phyloP scores from a whole-genome alignment of 2,329 filamentous ascomycete species.

The Verticillium klebahnii region DNA sequence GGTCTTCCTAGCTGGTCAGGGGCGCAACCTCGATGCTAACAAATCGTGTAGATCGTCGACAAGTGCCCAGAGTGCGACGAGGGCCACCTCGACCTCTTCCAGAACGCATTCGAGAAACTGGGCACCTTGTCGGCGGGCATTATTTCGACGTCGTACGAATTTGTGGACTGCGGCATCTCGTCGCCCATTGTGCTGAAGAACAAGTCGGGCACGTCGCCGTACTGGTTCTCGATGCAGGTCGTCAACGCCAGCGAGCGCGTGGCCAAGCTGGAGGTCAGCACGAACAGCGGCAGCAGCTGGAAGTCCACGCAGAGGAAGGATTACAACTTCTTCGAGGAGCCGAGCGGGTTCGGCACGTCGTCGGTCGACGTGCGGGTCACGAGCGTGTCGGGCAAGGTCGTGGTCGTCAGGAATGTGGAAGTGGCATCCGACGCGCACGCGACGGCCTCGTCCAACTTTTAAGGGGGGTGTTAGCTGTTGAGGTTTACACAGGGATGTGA shows the following conservation, averaged over 20 bases:
- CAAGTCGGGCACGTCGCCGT: constrained; percentile 37
- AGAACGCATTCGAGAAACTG: constrained; percentile 33
- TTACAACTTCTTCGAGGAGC: constrained; percentile 61
- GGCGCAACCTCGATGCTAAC: constrained; percentile 1
- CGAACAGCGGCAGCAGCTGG: constrained; percentile 56
- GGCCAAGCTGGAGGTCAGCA: constrained; percentile 54
- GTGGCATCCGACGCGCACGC: constrained; percentile 27
- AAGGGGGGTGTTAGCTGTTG: constrained; percentile 7
- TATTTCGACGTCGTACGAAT: constrained; percentile 28
- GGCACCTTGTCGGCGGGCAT: constrained; percentile 28
- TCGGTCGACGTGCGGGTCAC: constrained; percentile 54
- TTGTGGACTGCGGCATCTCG: constrained; percentile 35
- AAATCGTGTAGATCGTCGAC: constrained; percentile 32
- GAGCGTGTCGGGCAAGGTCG: constrained; percentile 41
- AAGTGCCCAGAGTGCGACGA: constrained; percentile 35
- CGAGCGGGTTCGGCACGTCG: constrained; percentile 48
- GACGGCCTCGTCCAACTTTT: constrained; percentile 27
- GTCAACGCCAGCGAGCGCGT: constrained; percentile 57
- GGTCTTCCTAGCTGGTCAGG: constrained; percentile 8
- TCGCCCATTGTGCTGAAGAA: constrained; percentile 36
- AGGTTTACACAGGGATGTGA: background rate
- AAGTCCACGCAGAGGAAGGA: constrained; percentile 44
- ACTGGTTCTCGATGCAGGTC: constrained; percentile 49
- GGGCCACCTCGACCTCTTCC: constrained; percentile 40
- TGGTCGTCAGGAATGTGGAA: constrained; percentile 47